Conservation (phyloP, 441 rosid genomes). For the Dalechampia spathulata region DNA sequence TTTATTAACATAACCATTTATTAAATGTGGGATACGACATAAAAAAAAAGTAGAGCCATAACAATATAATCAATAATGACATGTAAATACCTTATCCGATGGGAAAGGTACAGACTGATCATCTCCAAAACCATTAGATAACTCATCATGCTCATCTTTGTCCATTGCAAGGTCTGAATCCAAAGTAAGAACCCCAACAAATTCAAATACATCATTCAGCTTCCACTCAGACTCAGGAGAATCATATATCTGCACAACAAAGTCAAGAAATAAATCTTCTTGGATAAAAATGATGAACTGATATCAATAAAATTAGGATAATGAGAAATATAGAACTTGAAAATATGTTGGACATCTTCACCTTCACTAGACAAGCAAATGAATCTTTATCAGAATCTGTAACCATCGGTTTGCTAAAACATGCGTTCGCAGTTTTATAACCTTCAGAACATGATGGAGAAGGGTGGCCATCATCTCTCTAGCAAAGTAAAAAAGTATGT, state of each 20-base stretch:
- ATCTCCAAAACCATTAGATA: no score
- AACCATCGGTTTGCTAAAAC: constrained; percentile 15
- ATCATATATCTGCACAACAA: constrained; percentile 61
- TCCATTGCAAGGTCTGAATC: constrained; percentile 36
- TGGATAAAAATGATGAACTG: background rate
- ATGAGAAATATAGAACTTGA: background rate
- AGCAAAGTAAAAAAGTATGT: constrained; percentile 13
- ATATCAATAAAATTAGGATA: background rate
- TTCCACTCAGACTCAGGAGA: constrained; percentile 77
- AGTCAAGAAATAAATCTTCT: constrained; percentile 8
- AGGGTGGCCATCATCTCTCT: constrained; percentile 63
- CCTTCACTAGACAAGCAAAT: constrained; percentile 81
- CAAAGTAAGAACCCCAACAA: constrained; percentile 67
- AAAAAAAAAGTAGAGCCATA: background rate
- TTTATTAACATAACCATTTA: constrained; percentile 11
- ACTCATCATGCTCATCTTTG: constrained; percentile 34
- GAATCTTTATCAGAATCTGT: constrained; percentile 25
- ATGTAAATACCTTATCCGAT: constrained; percentile 36
- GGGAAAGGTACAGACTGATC: constrained; percentile 50
- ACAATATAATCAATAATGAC: background rate
- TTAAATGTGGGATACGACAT: background rate
- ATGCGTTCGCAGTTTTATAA: constrained; percentile 19
- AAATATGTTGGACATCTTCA: constrained; percentile 10
- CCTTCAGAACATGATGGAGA: constrained; percentile 33
- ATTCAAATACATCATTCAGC: constrained; percentile 84